These are phyloP conservation scores for Emericellopsis atlantica DNA, from an alignment of 2,329 filamentous ascomycete species.

Conservation along the genomic window DNA sequence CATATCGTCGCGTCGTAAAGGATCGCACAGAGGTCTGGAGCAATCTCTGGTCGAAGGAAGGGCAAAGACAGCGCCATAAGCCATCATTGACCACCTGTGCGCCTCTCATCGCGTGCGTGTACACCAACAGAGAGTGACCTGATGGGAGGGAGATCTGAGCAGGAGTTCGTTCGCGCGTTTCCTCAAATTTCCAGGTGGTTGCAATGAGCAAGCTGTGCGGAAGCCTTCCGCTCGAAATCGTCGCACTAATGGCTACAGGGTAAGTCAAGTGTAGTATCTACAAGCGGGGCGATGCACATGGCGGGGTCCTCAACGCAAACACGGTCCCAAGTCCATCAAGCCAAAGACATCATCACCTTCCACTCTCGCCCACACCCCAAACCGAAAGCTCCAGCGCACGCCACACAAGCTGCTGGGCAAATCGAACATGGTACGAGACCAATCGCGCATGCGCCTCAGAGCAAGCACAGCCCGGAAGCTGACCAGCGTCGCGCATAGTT, in stretches of 20 bases:
- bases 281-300: conserved; percentile 12
- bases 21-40: no score
- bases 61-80: conserved; percentile 49
- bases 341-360: not conserved
- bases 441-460: no score
- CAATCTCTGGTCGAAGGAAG: conserved; percentile 26
- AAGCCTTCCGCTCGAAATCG: no score
- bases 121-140: not conserved
- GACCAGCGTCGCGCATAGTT: conserved; percentile 27
- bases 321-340: not conserved
- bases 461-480: no score
- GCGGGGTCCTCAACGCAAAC: conserved; percentile 4
- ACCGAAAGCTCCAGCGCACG: conserved; percentile 1
- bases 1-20: not conserved
- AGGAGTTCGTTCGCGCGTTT: no score
- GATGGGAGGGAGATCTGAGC: no score
- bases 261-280: no score
- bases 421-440: no score
- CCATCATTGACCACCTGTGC: conserved; percentile 28
- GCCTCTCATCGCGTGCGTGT: not conserved
- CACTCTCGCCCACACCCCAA: not conserved
- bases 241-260: no score
- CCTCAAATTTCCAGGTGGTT: no score
- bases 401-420: no score
- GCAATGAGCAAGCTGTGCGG: no score